Base-by-base conservation (phyloP, 192 early-diverging fungal species). In the Backusella sp. region DNA sequence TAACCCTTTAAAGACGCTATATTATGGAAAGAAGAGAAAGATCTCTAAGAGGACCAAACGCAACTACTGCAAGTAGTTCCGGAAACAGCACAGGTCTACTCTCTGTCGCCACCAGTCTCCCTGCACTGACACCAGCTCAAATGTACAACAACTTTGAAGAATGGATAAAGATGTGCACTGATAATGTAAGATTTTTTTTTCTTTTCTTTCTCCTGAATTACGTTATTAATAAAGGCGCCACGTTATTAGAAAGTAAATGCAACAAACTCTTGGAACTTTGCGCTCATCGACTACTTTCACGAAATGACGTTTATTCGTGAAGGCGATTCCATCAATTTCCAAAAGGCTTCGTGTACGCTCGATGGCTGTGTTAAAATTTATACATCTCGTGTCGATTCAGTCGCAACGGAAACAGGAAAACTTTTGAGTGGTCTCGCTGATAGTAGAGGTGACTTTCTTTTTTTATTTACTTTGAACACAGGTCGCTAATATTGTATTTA, bases 351-450 rank as follows among this genome's bases (percentile, higher is more conserved):
- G 46, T 96, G 94, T 79, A 99, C 96, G 12, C 82, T 99, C 59
- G 96, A 98, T 81, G 96, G 95, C 15, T 98, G 96, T 76, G 93
- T 99, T 72, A 99, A 98, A 85, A 94, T 99, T 76, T 99, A 97
- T 82, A 92, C 95, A 0, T 96, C 94, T 19, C 90, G 97, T 52
- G 96, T 99, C n/a, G 96, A 99, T 82, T 97, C 96, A 3, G 96
- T 97, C 12, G 96, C 97, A 11, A 87, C 92, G 4, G 97, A 99
- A 78, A 95, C 96, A 0, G 94, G 92, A 35, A 92, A 93, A 80
- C 87, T 99, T 39, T 83, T 99, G 19, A 95, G 89, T 71, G 96
- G 96, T 1, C 80, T 99, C 39, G 91, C 92, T 0, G 94, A 94
- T 69, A 90, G 90, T 23, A 74, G 88, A 3, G 88, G 90, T 79